Evolutionary conservation across 139 green algal genomes (phyloP).

Genomic region (Edaphochlamys debaryana): DNA sequence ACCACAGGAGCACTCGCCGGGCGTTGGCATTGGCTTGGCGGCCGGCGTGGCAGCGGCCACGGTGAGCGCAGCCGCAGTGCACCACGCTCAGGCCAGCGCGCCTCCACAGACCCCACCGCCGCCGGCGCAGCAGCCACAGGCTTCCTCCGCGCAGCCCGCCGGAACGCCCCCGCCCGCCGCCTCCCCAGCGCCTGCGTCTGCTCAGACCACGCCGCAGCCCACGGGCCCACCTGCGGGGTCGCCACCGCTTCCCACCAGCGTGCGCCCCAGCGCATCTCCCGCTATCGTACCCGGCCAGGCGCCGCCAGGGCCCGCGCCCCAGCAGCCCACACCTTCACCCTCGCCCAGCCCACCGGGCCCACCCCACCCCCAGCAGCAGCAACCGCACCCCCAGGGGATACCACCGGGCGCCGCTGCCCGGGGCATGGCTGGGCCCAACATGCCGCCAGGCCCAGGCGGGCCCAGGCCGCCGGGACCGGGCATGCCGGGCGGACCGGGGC

Average conservation of each 20-base stretch:
- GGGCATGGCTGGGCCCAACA: too few species aligned
- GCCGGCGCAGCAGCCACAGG: not conserved
- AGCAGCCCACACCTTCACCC: too few species aligned
- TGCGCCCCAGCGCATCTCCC: slow-evolving; percentile 10
- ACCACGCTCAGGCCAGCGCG: not conserved
- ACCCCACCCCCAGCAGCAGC: not conserved
- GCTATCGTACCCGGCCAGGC: not conserved
- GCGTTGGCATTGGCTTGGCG: too few species aligned
- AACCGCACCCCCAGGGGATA: too few species aligned
- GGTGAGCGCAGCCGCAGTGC: not conserved
- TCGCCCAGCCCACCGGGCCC: not conserved
- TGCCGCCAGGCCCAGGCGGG: too few species aligned
- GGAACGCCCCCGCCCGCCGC: too few species aligned
- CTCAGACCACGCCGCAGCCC: too few species aligned
- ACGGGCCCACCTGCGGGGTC: not conserved
- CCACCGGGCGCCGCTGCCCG: too few species aligned
- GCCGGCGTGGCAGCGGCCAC: not conserved
- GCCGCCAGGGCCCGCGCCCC: not conserved
- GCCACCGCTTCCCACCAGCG: slow-evolving; percentile 19
- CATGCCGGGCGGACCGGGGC: not conserved
- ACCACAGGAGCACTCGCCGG: too few species aligned
- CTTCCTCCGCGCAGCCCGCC: too few species aligned
- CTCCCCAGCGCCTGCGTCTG: too few species aligned
- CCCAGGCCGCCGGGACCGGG: too few species aligned
- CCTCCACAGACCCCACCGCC: not conserved